These are phyloP conservation scores for Candida silvicultrix DNA, from an alignment of 805 yeast genomes.

Conservation along the genomic window DNA sequence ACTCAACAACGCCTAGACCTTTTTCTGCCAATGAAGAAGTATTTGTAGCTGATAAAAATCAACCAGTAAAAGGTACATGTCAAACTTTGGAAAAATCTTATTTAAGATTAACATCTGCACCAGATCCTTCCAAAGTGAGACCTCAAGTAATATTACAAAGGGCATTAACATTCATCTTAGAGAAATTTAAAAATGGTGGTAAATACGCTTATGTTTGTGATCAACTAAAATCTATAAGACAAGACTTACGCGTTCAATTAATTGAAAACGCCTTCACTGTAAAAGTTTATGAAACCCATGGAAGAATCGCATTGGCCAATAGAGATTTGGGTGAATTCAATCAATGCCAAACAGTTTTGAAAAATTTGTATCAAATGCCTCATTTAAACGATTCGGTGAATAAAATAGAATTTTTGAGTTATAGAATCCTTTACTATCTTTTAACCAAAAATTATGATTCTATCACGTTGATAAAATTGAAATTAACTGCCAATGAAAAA, in stretches of 20 bases:
- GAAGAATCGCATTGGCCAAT: conserved; percentile 77
- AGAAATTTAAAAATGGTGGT: conserved; percentile 42
- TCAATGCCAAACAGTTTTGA: conserved; percentile 85
- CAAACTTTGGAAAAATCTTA: conserved; percentile 69
- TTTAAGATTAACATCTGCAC: conserved; percentile 82
- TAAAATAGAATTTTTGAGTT: conserved; percentile 62
- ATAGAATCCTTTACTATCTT: conserved; percentile 66
- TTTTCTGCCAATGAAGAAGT: conserved; percentile 23
- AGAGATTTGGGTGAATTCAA: conserved; percentile 90
- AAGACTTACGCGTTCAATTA: conserved; percentile 89
- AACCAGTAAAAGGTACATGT: conserved; percentile 56
- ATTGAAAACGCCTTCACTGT: conserved; percentile 73
- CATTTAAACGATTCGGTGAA: conserved; percentile 30
- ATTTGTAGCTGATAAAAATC: conserved; percentile 25
- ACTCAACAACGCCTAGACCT: conserved; percentile 6
- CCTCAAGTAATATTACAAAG: conserved; percentile 58
- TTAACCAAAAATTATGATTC: conserved; percentile 55
- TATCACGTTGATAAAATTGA: conserved; percentile 32
- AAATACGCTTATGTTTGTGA: conserved; percentile 76
- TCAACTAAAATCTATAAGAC: conserved; percentile 88
- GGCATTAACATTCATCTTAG: conserved; percentile 47
- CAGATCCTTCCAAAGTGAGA: conserved; percentile 78
- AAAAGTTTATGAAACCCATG: conserved; percentile 78
- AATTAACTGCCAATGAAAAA: conserved; percentile 29
- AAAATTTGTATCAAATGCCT: conserved; percentile 47